Base-by-base conservation (phyloP, 2,329 filamentous ascomycete species). In the Nothopassalora personata region DNA sequence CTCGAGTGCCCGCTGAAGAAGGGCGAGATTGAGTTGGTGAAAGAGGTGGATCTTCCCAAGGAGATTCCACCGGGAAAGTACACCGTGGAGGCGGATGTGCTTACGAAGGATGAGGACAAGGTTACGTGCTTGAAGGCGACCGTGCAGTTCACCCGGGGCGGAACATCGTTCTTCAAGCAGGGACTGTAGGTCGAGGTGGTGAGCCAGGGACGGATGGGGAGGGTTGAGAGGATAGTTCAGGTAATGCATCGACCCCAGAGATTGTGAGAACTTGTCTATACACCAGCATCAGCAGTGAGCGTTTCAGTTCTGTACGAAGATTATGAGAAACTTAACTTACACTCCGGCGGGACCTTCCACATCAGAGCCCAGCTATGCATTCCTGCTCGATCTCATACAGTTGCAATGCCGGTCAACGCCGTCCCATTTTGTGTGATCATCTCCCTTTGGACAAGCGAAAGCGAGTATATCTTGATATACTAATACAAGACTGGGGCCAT, bases 11-110 rank as follows among this genome's bases (percentile, higher is more conserved):
- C 94, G 52, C 82, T 99, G 60, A 80, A 96, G 76, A 84, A 90
- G 77, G 93, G 92, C 60, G 77, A 85, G 23, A 80, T 91, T 71
- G 67, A 64, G 18, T 78, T 99, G 66, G 84, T 79, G 66, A 97
- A 97, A 81, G 81, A 86, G 19, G 90, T 97, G 57, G 85, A 93
- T 39, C 81, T 99, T 62, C 94, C 94, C 55, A 84, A 81, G 67
- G 84, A 95, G 76, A 94, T 97, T 66, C 93, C 93, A 73, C 89
- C 90, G 60, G 94, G 92, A 72, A 92, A 86, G 71, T 99, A 97
- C 82, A 89, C 83, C 18, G 94, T 99, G 36, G 77, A 87, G 43
- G 94, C 93, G 46, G 90, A 97, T 72, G 93, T 95, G 52, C 88
- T 85, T 76, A 91, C 84, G 66, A 81, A 79, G 61, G 86, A 95